Base-by-base conservation (phyloP, 1,139 yeast species). In the Trichomonascaceae sp. region DNA sequence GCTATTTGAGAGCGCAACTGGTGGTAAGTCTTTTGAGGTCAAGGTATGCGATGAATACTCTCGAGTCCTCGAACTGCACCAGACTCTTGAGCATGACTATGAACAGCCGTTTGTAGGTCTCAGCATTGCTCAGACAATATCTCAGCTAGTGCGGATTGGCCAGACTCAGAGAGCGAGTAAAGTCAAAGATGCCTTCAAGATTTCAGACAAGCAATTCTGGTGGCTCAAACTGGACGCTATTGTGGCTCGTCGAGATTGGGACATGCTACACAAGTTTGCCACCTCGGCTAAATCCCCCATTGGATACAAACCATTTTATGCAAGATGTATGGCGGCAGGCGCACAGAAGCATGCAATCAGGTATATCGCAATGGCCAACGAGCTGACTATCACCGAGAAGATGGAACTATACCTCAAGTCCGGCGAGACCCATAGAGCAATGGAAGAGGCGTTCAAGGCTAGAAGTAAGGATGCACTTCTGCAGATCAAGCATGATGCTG, bases 261-360 rank as follows among this genome's bases (percentile, higher is more conserved):
- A 75, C 18, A 74, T 71, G 32, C 54, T 87, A 26, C 70, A 58
- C 42, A 57, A 62, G 27, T 64, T 71, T 47, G 62, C 69, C 0
- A 55, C 51, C 1, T 53, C 66, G 6, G 64, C 66, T 36, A 74
- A 70, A 45, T 69, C 92, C 1, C 84, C 87, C 0, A 78, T 84
- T 36, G 92, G 92, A 0, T 79, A 76, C 43, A 67, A 66, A 41
- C 74, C 77, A 2, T 74, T 84, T 43, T 78, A 67, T 32, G 63
- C 67, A 9, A 65, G 69, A 26, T 67, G 74, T 22, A 44, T 73
- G 30, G 62, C 62, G 18, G 60, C 68, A 23, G 69, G 70, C 1
- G 77, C 71, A 16, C 53, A 54, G 27, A 47, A 63, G 20, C 59
- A 60, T 14, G 74, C 74, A 0, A 56, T 62, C 0, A 40, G 48